A percentile compares a stretch with the other conserved stretches of the same genome.
phyloP scores from a whole-genome alignment of 305 asterid genomes.

The Fraxinus latifolia region DNA sequence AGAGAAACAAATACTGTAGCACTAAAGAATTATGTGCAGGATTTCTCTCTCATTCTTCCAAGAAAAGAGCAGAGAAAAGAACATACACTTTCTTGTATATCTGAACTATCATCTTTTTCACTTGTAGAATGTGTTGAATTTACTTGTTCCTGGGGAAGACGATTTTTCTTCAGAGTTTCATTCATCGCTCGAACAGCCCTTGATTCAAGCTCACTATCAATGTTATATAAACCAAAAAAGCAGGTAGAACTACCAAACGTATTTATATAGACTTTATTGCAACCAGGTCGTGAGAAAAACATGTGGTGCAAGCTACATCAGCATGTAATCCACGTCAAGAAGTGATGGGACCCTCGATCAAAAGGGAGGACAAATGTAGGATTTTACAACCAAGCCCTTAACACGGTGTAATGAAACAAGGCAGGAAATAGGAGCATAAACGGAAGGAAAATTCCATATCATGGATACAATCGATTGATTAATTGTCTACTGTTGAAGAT shows the following conservation, averaged over 20 bases:
- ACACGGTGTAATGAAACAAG: constrained; percentile 4
- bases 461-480: neutral
- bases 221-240: constrained; percentile 14
- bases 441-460: neutral
- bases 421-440: neutral
- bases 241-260: constrained; percentile 21
- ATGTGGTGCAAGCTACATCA: constrained; percentile 1
- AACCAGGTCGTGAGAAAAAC: constrained; percentile 14
- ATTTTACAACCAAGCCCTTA: neutral
- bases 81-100: constrained; percentile 59
- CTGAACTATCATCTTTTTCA: constrained; percentile 54
- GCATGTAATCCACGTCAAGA: constrained; percentile 18
- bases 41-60: constrained; percentile 10
- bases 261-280: constrained; percentile 6
- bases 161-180: constrained; percentile 60
- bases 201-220: constrained; percentile 28
- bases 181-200: constrained; percentile 90
- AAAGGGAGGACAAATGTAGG: neutral
- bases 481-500: neutral
- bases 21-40: constrained; percentile 2
- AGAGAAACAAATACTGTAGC: constrained; percentile 11
- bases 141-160: constrained; percentile 47
- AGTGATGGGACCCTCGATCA: constrained; percentile 8
- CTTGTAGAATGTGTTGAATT: constrained; percentile 49
- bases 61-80: constrained; percentile 25